phyloP scores from a whole-genome alignment of 805 yeast genomes.

The Yamadazyma sp. region DNA sequence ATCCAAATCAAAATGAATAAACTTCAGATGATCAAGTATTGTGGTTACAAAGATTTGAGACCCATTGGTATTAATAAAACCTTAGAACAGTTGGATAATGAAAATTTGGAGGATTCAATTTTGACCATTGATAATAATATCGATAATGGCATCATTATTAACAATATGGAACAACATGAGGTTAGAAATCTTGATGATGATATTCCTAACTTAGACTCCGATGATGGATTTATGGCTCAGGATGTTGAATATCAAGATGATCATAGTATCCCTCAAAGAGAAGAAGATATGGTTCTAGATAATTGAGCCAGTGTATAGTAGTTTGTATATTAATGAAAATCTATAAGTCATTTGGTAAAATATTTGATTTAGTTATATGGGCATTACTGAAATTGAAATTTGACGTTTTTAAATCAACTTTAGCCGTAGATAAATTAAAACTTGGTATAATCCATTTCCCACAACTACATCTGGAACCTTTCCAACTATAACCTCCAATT shows the following conservation, averaged over 20 bases:
- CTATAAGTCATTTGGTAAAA: too few species aligned
- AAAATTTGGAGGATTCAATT: slow-evolving; percentile 10
- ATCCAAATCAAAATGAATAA: slow-evolving; percentile 21
- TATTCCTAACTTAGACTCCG: slow-evolving; percentile 40
- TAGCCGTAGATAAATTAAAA: slow-evolving; percentile 72
- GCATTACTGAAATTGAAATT: neutral
- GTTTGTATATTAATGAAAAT: neutral
- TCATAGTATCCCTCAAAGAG: slow-evolving; percentile 17
- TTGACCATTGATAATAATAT: neutral
- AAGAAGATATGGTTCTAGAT: slow-evolving; percentile 44
- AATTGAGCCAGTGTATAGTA: slow-evolving; percentile 16
- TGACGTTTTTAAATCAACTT: slow-evolving; percentile 56
- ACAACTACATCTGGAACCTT: slow-evolving; percentile 90
- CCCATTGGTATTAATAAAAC: slow-evolving; percentile 41
- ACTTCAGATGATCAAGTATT: slow-evolving; percentile 25
- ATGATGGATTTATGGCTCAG: slow-evolving; percentile 46
- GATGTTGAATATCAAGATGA: slow-evolving; percentile 46
- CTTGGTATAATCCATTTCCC: slow-evolving; percentile 97
- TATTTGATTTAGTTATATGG: too few species aligned
- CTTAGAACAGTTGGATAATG: slow-evolving; percentile 36
- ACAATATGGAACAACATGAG: neutral
- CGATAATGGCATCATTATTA: neutral
- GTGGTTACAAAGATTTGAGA: slow-evolving; percentile 32
- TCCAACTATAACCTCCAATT: slow-evolving; percentile 93
- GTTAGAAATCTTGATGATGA: slow-evolving; percentile 45